Conservation (phyloP, 164 flowering plant species). For the Aristolochia fimbriata region DNA sequence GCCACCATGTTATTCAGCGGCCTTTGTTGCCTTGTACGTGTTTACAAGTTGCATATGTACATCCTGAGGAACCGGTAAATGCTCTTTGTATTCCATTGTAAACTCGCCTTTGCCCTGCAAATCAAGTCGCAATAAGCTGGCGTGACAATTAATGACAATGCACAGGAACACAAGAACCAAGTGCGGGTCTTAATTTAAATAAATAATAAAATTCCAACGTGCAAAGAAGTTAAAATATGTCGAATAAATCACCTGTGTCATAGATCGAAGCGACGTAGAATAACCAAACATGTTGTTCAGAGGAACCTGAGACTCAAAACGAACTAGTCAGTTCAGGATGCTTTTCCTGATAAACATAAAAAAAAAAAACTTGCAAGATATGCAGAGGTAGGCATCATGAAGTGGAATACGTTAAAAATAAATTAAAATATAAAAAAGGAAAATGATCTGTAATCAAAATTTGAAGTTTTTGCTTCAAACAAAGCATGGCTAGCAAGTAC, state of each 20-base stretch:
- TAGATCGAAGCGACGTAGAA: conserved; percentile 91
- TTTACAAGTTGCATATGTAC: conserved; percentile 85
- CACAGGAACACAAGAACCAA: not conserved
- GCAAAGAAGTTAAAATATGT: not conserved
- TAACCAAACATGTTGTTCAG: conserved; percentile 98
- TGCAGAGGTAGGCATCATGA: no score
- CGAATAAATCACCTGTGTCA: conserved; percentile 81
- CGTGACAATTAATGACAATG: not conserved
- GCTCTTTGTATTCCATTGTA: conserved; percentile 97
- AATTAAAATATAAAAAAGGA: no score
- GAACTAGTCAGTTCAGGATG: not conserved
- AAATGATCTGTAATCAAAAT: no score
- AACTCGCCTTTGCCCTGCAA: conserved; percentile 97
- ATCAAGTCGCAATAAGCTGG: not conserved
- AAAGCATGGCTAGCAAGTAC: no score
- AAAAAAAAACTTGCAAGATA: no score
- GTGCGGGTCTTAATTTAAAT: not conserved
- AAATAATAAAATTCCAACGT: not conserved
- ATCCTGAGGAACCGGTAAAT: conserved; percentile 67
- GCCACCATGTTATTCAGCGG: conserved; percentile 7
- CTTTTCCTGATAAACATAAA: not conserved
- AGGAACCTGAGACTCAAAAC: conserved; percentile 62
- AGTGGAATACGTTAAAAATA: no score
- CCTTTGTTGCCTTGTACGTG: conserved; percentile 29
- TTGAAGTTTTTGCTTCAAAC: no score